Percentiles rank a stretch among this genome's conserved stretches.
These are phyloP conservation scores for Mortierella sp. DNA, from an alignment of 371 early-diverging fungal genomes.

Conservation along the genomic window DNA sequence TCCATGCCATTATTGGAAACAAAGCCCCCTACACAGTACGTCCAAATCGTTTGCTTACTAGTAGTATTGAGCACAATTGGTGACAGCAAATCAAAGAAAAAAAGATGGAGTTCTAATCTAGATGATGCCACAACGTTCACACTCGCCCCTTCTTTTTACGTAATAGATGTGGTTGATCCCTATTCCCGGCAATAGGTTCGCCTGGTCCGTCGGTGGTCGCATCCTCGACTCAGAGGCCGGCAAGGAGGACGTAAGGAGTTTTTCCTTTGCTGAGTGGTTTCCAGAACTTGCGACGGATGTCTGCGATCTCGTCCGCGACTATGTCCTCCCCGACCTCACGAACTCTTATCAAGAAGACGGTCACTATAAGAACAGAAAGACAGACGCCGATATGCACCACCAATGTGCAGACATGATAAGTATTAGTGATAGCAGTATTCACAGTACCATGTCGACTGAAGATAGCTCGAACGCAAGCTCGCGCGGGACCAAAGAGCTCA, in stretches of 20 bases:
- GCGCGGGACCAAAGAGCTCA: not conserved
- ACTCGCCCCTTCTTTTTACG: not conserved
- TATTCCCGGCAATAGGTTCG: constrained; percentile 44
- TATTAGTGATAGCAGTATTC: constrained; percentile 27
- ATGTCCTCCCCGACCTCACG: constrained; percentile 32
- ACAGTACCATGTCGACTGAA: constrained; percentile 14
- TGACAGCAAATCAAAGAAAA: not conserved
- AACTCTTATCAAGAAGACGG: constrained; percentile 9
- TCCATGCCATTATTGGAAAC: constrained; percentile 48
- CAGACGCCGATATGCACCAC: not conserved
- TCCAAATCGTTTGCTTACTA: not conserved
- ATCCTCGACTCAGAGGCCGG: constrained; percentile 36
- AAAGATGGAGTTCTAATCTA: not conserved
- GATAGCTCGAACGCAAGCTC: constrained; percentile 29
- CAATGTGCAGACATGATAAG: constrained; percentile 17
- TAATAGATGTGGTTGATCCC: constrained; percentile 46
- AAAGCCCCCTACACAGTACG: constrained; percentile 50
- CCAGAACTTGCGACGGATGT: constrained; percentile 44
- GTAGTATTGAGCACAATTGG: not conserved
- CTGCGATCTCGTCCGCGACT: constrained; percentile 51
- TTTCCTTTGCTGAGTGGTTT: constrained; percentile 53
- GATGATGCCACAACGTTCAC: not conserved
- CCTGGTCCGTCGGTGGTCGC: constrained; percentile 51
- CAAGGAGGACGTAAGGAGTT: constrained; percentile 42
- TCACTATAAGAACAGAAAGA: constrained; percentile 11